A percentile compares a stretch with the other conserved stretches of the same genome.
Conservation (phyloP, 768 basidiomycete species). For the Hericium rajendrae region DNA sequence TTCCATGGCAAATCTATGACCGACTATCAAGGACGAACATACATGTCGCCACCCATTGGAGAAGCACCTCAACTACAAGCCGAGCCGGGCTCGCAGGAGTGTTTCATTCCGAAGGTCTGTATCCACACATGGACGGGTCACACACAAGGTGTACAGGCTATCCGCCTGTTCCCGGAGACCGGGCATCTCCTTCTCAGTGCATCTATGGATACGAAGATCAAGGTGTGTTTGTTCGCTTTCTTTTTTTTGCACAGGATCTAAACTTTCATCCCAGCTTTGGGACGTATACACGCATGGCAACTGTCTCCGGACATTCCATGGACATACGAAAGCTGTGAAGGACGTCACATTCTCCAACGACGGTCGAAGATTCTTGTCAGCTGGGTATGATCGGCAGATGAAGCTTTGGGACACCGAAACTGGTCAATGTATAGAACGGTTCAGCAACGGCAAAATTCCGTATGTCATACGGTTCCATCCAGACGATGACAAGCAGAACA, state of each 20-base stretch:
- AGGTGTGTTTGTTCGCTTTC: conserved; percentile 38
- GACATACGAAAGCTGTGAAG: conserved; percentile 93
- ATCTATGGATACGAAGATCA: conserved; percentile 98
- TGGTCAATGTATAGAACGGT: conserved; percentile 92
- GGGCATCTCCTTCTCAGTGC: conserved; percentile 91
- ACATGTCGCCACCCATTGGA: conserved; percentile 88
- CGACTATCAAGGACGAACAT: conserved; percentile 97
- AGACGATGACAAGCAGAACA: conserved; percentile 89
- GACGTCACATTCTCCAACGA: conserved; percentile 94
- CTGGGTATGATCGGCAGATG: conserved; percentile 93
- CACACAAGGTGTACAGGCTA: conserved; percentile 90
- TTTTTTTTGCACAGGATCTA: not conserved
- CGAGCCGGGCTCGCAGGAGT: conserved; percentile 79
- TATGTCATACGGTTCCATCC: conserved; percentile 95
- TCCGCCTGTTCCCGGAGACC: conserved; percentile 85
- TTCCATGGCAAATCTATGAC: conserved; percentile 97
- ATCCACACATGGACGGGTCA: conserved; percentile 99
- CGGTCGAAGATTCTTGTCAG: conserved; percentile 81
- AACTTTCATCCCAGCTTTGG: conserved; percentile 64
- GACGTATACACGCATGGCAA: conserved; percentile 96
- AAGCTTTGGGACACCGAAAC: conserved; percentile 99
- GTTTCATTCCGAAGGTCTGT: conserved; percentile 91
- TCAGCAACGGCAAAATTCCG: conserved; percentile 95
- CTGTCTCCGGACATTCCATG: conserved; percentile 93
- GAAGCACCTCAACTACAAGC: conserved; percentile 77